Base-by-base conservation (phyloP, 768 basidiomycete species). In the Rhodotorula diobovata region DNA sequence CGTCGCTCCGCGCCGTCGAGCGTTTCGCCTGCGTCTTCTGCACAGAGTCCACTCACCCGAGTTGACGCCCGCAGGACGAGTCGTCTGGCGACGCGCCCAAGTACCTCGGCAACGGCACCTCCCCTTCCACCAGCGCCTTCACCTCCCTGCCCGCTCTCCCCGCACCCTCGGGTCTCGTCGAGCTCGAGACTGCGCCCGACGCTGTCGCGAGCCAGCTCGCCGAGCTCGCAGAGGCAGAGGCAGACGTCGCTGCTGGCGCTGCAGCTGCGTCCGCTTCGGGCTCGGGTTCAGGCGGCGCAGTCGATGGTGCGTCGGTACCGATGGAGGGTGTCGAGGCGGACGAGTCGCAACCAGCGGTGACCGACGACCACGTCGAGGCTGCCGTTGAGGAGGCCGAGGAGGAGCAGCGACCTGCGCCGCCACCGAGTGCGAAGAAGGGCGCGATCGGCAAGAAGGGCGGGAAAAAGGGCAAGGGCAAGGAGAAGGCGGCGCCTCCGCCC, bases 241-340 rank as follows among this genome's bases (percentile, higher is more conserved):
- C 41, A 2, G 59, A 59, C 28, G 58, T 21, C 15, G 41, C 28
- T 0, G 39, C 28, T 16, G 48, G 23, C 23, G 23, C 48, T 11
- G 48, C 23, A 12, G 23, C 48, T 2, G 48, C 48, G 25, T 50
- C 48, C 23, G 48, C 23, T 8, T 28, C 46, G 11, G 46, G 46
- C 15, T 23, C 48, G 23, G 48, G 48, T 8, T 15, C 25, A 0
- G 58, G 6, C 39, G 11, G 14, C 25, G 58, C n/a, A 0, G n/a
- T 15, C 10, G 41, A 57, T 14, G 21, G 15, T 15, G 28, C 12
- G 25, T n/a, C 25, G 41, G 41, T 21, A 4, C 56, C 37, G 23
- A 25, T 45, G 41, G 48, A 64, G n/a, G 72, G 89, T 65, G 83
- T 84, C 20, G 91, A 93, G 71, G 81, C 90, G 64, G 89, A 90